Conservation (phyloP, 2,329 filamentous ascomycete genomes). For the Onygena corvina region DNA sequence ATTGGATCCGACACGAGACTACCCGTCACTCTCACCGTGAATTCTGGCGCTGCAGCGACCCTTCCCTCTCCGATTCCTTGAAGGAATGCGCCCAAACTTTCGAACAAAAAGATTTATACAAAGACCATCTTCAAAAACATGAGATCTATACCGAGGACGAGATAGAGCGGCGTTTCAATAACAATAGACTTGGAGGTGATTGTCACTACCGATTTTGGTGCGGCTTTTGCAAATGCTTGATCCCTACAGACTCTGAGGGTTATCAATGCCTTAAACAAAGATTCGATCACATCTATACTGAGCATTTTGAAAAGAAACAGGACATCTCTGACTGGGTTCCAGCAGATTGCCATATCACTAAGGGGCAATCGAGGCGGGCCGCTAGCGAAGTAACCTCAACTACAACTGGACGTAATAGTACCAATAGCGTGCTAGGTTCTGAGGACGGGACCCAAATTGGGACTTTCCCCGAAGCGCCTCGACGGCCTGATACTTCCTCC, state of each 20-base stretch:
- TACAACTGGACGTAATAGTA: neutral
- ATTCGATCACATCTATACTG: slow-evolving; percentile 61
- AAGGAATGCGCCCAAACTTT: slow-evolving; percentile 47
- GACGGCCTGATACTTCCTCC: neutral
- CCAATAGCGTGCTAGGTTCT: neutral
- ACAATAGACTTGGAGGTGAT: slow-evolving; percentile 52
- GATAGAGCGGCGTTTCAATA: slow-evolving; percentile 31
- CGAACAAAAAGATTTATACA: slow-evolving; percentile 48
- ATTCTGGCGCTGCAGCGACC: slow-evolving; percentile 56
- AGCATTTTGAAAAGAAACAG: slow-evolving; percentile 33
- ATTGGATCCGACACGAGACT: slow-evolving; percentile 86
- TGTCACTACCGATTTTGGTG: slow-evolving; percentile 67
- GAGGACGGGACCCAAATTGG: no score
- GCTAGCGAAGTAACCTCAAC: neutral
- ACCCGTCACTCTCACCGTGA: slow-evolving; percentile 62
- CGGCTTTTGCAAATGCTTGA: slow-evolving; percentile 57
- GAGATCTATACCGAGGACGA: slow-evolving; percentile 22
- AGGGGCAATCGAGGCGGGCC: slow-evolving; percentile 8
- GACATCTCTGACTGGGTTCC: slow-evolving; percentile 26
- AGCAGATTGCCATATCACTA: slow-evolving; percentile 19
- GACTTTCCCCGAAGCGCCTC: neutral
- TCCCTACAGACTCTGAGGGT: slow-evolving; percentile 41
- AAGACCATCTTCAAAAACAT: slow-evolving; percentile 49
- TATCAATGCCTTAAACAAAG: slow-evolving; percentile 48
- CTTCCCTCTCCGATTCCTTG: slow-evolving; percentile 17